Base-by-base conservation (phyloP, 495 filamentous ascomycete genomes). In the Penicillium paxilli region DNA sequence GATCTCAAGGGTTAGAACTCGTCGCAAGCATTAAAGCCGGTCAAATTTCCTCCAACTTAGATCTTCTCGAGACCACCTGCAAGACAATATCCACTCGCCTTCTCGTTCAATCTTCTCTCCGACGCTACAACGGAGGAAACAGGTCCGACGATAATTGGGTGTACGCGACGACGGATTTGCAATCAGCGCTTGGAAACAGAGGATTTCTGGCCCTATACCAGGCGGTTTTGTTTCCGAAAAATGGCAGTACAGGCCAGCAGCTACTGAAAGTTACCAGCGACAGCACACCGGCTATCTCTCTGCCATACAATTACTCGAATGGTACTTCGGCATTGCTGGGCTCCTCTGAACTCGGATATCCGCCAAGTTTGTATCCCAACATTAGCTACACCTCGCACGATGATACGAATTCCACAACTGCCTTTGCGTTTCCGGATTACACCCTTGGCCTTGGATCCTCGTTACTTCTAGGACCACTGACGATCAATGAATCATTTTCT, bases 11-110 rank as follows among this genome's bases (percentile, higher is more conserved):
- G 30, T 81, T 96, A 25, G 71, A 86, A 23, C 80, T 96, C 45
- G 89, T 89, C 2, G 92, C 92, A 14, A 89, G 86, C 11, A 82
- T 96, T 64, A 96, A 96, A 68, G 86, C 91, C 22, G 83, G 87
- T 19, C 86, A 92, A 63, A 79, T 97, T 30, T 71, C 85, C n/a
- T 85, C 86, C 44, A 87, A 87, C 63, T 79, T 95, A 22, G 75
- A 87, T 28, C 77, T 93, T 35, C 82, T 92, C 53, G 83, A 91
- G 69, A 81, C 87, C 3, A 83, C 80, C 25, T 87, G 85, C 58
- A 73, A 78, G 37, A 82, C 83, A 50, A 84, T 89, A 44, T 69
- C 84, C 12, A 88, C 89, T 1, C 78, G 90, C 47, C 60, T 92
- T 8, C 59, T 88, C 16, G 70, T 92, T 2, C 90, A 93, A 55